Evolutionary conservation across 306 rosid species (phyloP), one percentile per base, ranked within the genome.

Genomic region (Castanea crenata): DNA sequence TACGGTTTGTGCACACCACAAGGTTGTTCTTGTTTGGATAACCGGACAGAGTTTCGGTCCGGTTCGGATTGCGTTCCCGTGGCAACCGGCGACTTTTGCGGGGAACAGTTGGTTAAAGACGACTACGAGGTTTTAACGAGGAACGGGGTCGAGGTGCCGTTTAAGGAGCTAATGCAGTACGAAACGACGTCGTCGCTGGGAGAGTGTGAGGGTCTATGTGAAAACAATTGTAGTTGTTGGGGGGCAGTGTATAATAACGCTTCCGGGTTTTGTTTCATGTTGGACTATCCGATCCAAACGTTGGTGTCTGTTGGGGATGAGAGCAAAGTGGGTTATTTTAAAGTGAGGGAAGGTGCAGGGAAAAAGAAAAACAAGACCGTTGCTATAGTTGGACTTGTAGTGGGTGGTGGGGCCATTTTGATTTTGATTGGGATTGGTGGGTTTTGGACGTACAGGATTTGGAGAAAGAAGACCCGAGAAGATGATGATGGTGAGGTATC

Each of bases 151-250:
- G 99, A 92, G 78, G 70, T 84, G 57, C 89, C 92, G 69, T 85
- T 80, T 72, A 92, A 92, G 81, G 94, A 89, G 81, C 55, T 88
- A 2, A 32, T 86, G 64, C 49, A 57, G 1, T 77, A 82, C 20
- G 83, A 80, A 11, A 87, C 86, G 84, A 76, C 84, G 88, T 75
- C 87, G 79, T 87, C 96, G 5, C 4, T 79, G 23, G 87, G 35
- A 54, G 81, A 84, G 56, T 95, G 99, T 32, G 94, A 95, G 81
- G 59, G 23, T 0, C 68, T 73, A 3, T 95, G 99, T 23, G 87
- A 88, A 73, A 82, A 35, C 4, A 88, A 89, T 57, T 95, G 99
- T 32, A 85, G 84, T 9, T 95, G 99, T 56, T 95, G 99, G 99
- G 99, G 98, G 0, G 89, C 93, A 5, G 46, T 90, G 72, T 92